Base-by-base conservation (phyloP, 2,329 filamentous ascomycete species). In the Ophiostoma perfectum region DNA sequence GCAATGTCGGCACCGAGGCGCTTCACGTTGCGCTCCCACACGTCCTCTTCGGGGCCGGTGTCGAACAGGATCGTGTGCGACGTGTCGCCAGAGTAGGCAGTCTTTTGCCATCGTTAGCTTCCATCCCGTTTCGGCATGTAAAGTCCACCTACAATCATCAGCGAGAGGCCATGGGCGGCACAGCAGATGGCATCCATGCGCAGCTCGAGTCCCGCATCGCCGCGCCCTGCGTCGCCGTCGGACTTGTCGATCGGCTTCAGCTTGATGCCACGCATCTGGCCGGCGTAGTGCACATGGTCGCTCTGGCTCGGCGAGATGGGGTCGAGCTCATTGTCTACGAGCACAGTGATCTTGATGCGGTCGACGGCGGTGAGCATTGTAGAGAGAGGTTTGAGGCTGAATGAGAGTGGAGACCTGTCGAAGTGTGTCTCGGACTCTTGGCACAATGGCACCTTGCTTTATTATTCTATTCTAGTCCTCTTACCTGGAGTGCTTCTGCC, bases 321-420 rank as follows among this genome's bases (percentile, higher is more conserved):
- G 71, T 86, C 83, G 58, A 85, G 76, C 70, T 86, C 83, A 76
- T 86, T 83, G 74, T 84, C 81, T 68, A 86, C 79, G 69, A 86
- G 80, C 44, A 84, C 78, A 5, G 78, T 74, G 38, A 83, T 80
- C 45, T 84, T 81, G 41, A 85, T 76, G 65, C 49, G 65, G 12
- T 77, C 77, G 64, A 70, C 75, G 3, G 18, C n/a, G 12, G 49
- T 36, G n/a, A 55, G 5, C 18, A 18, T 9, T 12, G 49, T 36
- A 27, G 49, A 12, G 27, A 27, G 27, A 27, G 27, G 27, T 1
- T 27, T 27, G 27, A 27, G 27, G 27, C 27, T 27, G 27, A 27
- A 27, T 27, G 27, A 27, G 27, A 27, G 27, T 27, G 27, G 27
- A 27, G 27, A 27, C 27, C 27, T 27, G 27, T 27, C 27, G 27